A percentile compares a stretch with the other conserved stretches of the same genome.
Evolutionary conservation across 805 yeast genomes (phyloP).

Genomic region (Diddensiella caesifluorescens): DNA sequence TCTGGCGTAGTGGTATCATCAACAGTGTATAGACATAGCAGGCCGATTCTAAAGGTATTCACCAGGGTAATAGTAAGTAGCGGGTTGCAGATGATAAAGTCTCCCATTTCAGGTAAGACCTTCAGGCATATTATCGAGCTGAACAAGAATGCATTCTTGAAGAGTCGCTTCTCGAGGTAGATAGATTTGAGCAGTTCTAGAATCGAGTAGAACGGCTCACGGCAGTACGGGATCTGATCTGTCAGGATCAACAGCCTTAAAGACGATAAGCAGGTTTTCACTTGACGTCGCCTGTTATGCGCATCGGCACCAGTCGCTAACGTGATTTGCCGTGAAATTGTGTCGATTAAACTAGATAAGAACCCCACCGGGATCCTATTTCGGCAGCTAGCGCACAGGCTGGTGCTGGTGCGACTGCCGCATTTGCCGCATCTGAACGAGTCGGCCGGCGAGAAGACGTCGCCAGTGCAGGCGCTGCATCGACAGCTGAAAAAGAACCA

Average conservation of each 20-base stretch:
- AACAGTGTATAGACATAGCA: not conserved
- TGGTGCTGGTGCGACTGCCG: not conserved
- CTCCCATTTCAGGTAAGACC: not conserved
- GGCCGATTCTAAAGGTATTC: slow-evolving; percentile 1
- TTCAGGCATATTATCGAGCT: not conserved
- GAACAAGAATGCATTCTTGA: slow-evolving; percentile 1
- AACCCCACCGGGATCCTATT: not conserved
- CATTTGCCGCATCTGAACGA: not conserved
- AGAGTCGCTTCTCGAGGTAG: not conserved
- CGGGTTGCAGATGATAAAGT: not conserved
- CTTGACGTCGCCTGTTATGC: not conserved
- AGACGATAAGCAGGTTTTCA: not conserved
- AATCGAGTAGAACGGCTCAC: slow-evolving; percentile 1
- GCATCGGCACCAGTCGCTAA: not conserved
- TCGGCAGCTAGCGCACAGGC: not conserved
- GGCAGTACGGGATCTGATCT: not conserved
- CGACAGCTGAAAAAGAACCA: slow-evolving; percentile 3
- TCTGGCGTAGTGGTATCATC: not conserved
- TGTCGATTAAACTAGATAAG: not conserved
- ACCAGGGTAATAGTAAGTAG: not conserved
- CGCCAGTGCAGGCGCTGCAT: not conserved
- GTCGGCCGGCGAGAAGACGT: not conserved
- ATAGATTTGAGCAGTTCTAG: not conserved
- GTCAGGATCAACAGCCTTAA: slow-evolving; percentile 1
- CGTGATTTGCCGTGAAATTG: not conserved